Conservation (phyloP, 495 filamentous ascomycete species). For the Trichocladium antarcticum region DNA sequence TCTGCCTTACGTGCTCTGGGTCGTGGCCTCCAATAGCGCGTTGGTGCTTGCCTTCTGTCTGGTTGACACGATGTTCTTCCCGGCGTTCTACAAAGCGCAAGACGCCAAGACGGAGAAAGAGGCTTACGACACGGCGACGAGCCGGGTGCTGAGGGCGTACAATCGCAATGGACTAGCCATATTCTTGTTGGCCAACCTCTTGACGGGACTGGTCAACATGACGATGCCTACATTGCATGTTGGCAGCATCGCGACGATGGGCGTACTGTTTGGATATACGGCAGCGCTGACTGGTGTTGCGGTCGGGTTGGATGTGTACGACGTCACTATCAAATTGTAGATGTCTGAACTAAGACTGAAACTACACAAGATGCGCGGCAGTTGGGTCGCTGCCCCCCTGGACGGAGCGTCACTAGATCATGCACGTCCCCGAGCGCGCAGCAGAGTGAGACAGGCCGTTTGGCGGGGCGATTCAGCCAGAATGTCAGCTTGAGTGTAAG, state of each 20-base stretch:
- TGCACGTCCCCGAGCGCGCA: neutral
- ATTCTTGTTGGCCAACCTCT: slow-evolving; percentile 78
- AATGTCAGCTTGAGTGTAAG: too few species aligned
- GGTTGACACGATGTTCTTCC: slow-evolving; percentile 69
- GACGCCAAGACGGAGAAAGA: slow-evolving; percentile 44
- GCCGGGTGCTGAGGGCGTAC: slow-evolving; percentile 64
- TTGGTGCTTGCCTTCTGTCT: slow-evolving; percentile 69
- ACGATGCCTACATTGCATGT: slow-evolving; percentile 69
- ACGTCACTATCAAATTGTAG: slow-evolving; percentile 68
- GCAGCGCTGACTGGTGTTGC: slow-evolving; percentile 54
- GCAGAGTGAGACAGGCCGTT: slow-evolving; percentile 2
- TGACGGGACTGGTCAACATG: slow-evolving; percentile 84
- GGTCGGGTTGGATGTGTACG: slow-evolving; percentile 54
- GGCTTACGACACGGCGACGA: slow-evolving; percentile 55
- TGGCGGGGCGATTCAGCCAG: neutral
- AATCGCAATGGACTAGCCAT: slow-evolving; percentile 81
- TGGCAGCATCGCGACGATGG: slow-evolving; percentile 52
- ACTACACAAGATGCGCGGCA: neutral
- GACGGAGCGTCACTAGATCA: slow-evolving; percentile 2
- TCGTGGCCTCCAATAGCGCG: slow-evolving; percentile 70
- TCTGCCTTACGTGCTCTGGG: slow-evolving; percentile 88
- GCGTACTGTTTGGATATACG: slow-evolving; percentile 61
- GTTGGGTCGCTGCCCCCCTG: neutral
- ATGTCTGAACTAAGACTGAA: neutral
- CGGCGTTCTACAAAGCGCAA: slow-evolving; percentile 48